phyloP scores from a whole-genome alignment of 228 moss, liverwort and hornwort genomes.

The Sphagnum fallax region DNA sequence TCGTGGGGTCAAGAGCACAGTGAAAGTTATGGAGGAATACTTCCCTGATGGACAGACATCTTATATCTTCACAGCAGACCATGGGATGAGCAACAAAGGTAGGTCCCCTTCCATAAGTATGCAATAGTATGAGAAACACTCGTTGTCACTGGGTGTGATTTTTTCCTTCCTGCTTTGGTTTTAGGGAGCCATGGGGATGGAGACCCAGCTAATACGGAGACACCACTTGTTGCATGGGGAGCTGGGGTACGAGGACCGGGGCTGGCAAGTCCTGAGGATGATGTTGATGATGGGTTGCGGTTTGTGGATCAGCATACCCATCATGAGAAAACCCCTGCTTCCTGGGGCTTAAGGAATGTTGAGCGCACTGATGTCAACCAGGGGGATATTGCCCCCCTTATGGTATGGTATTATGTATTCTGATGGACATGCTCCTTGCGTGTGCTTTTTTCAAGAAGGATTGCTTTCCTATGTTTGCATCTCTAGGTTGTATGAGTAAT shows the following conservation, averaged over 20 bases:
- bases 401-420: constrained; percentile 37
- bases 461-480: no score
- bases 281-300: constrained; percentile 48
- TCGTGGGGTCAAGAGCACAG: constrained; percentile 76
- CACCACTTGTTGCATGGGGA: constrained; percentile 94
- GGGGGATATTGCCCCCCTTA: constrained; percentile 88
- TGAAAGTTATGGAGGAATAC: constrained; percentile 69
- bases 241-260: constrained; percentile 85
- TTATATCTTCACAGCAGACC: constrained; percentile 93
- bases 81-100: constrained; percentile 99
- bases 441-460: no score
- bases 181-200: constrained; percentile 98
- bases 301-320: constrained; percentile 89
- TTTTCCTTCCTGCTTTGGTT: neutral
- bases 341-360: constrained; percentile 57
- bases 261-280: constrained; percentile 51
- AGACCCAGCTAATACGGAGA: constrained; percentile 92
- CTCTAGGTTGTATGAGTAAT: no score
- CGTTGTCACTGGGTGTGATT: no score
- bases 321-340: constrained; percentile 70
- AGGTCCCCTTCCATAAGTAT: constrained; percentile 2
- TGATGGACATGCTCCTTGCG: neutral
- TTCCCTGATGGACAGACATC: constrained; percentile 81
- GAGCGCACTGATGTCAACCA: constrained; percentile 90
- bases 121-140: no score